Evolutionary conservation across 306 rosid genomes (phyloP).

Genomic region (Benincasa hispida): DNA sequence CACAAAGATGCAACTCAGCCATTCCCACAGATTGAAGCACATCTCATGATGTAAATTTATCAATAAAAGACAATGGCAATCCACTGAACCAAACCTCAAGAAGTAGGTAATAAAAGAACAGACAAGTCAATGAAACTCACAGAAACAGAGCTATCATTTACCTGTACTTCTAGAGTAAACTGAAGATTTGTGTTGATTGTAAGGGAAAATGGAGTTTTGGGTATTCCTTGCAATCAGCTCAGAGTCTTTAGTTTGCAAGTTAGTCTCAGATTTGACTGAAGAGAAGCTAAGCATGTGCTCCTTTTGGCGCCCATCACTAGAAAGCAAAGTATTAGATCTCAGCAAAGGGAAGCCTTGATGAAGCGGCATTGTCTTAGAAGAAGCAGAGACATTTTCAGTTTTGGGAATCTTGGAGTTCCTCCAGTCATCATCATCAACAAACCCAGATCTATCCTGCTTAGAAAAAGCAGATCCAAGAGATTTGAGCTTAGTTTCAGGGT

Average conservation of each 20-base stretch:
- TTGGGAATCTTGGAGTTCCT: conserved; percentile 21
- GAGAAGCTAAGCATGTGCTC: conserved; percentile 53
- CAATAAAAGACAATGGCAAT: background rate
- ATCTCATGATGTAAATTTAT: background rate
- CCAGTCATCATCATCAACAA: conserved; percentile 27
- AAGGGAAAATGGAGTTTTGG: conserved; percentile 17
- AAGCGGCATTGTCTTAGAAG: conserved; percentile 26
- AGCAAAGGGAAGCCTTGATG: conserved; percentile 21
- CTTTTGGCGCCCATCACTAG: conserved; percentile 12
- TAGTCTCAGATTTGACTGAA: conserved; percentile 19
- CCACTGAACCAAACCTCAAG: background rate
- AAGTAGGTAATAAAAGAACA: background rate
- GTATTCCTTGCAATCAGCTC: background rate
- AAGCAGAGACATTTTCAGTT: conserved; percentile 12
- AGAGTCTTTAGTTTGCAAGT: conserved; percentile 16
- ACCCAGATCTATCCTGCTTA: conserved; percentile 25
- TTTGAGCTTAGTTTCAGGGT: conserved; percentile 11
- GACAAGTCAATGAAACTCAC: background rate
- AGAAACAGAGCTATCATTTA: background rate
- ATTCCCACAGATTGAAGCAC: background rate
- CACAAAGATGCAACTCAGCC: background rate
- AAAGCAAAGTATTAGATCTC: conserved; percentile 25
- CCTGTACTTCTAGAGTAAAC: conserved; percentile 25
- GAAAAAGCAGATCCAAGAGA: conserved; percentile 31
- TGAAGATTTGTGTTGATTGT: conserved; percentile 14